A percentile compares a stretch with the other conserved stretches of the same genome.
phyloP scores from a whole-genome alignment of 2,329 filamentous ascomycete species.

The Calonectria fujianensis region DNA sequence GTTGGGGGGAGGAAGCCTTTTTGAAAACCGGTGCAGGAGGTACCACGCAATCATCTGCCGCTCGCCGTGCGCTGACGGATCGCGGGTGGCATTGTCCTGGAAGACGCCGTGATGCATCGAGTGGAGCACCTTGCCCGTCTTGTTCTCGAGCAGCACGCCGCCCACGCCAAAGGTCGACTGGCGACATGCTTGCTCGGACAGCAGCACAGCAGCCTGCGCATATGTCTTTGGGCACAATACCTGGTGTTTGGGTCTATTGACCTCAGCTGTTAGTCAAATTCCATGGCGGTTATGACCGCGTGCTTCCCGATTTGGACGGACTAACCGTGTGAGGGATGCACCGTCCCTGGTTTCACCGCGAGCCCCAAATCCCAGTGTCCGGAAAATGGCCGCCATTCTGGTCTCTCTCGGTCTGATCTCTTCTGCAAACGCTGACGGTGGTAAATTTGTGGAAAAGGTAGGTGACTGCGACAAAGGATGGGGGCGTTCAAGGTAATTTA shows the following conservation, averaged over 20 bases:
- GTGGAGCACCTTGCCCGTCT: not conserved
- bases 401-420: not conserved
- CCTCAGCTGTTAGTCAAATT: not conserved
- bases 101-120: constrained; percentile 9
- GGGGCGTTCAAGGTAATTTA: not conserved
- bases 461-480: not conserved
- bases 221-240: not conserved
- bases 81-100: constrained; percentile 4
- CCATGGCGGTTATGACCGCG: not conserved
- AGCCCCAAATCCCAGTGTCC: not conserved
- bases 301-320: constrained; percentile 6
- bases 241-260: not conserved
- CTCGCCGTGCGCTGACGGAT: constrained; percentile 4
- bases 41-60: not conserved
- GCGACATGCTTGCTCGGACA: constrained; percentile 1
- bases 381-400: constrained; percentile 2
- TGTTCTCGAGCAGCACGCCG: not conserved
- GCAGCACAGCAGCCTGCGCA: not conserved
- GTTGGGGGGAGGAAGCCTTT: not conserved
- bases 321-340: not conserved
- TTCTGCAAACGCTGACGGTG: not conserved
- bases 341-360: not conserved
- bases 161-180: not conserved
- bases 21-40: not conserved
- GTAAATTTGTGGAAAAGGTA: not conserved